Evolutionary conservation across 2,329 filamentous ascomycete genomes (phyloP).

Genomic region (Trichoderma guizhouense): DNA sequence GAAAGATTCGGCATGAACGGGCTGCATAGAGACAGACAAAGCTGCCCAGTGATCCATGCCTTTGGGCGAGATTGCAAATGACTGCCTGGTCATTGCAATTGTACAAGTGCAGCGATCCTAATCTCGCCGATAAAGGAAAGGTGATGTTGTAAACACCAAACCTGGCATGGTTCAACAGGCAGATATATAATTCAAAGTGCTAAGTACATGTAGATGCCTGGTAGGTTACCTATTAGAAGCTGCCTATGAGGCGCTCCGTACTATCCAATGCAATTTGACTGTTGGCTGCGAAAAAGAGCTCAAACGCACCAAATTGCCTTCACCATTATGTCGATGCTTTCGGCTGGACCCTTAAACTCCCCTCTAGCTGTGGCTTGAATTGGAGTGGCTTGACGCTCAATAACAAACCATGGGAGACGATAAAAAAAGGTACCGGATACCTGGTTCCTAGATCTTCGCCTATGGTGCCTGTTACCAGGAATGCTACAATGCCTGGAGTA

Average conservation of each 20-base stretch:
- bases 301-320: neutral
- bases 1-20: neutral
- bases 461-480: neutral
- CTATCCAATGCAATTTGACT: neutral
- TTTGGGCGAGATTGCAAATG: neutral
- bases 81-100: neutral
- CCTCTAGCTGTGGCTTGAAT: conserved; percentile 7
- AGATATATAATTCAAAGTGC: neutral
- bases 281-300: neutral
- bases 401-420: neutral
- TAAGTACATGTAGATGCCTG: neutral
- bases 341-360: neutral
- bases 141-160: neutral
- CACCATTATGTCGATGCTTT: neutral
- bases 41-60: neutral
- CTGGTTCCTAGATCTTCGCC: neutral
- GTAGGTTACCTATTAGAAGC: neutral
- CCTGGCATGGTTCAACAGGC: neutral
- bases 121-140: neutral
- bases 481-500: neutral
- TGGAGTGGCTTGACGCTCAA: conserved; percentile 7
- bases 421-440: neutral
- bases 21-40: neutral
- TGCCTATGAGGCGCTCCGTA: neutral
- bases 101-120: neutral